A percentile compares a stretch with the other conserved stretches of the same genome.
Evolutionary conservation across 2,329 filamentous ascomycete genomes (phyloP).

Genomic region (Byssoonygena ceratinophila): DNA sequence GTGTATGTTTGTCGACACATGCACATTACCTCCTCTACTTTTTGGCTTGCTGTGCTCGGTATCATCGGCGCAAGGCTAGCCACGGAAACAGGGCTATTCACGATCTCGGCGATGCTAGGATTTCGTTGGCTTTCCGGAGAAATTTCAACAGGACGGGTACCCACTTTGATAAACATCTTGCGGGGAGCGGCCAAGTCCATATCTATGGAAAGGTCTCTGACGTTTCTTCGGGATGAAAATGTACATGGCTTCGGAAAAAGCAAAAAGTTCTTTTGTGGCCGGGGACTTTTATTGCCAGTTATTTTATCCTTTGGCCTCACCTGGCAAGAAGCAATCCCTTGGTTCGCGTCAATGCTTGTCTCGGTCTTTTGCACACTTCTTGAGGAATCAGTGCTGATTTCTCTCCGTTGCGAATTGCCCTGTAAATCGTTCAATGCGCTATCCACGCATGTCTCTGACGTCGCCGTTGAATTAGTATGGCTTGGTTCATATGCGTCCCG

Average conservation of each 20-base stretch:
- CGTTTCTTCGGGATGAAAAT: constrained; percentile 27
- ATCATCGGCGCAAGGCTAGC: constrained; percentile 21
- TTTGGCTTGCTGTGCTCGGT: constrained; percentile 23
- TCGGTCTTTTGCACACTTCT: background rate
- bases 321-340: background rate
- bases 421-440: background rate
- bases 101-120: constrained; percentile 34
- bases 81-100: constrained; percentile 32
- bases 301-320: background rate
- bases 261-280: background rate
- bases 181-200: constrained; percentile 29
- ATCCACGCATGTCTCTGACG: background rate
- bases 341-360: background rate
- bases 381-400: background rate
- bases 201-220: constrained; percentile 34
- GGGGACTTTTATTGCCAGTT: background rate
- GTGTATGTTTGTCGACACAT: constrained; percentile 32
- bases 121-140: constrained; percentile 19
- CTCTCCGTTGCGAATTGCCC: background rate
- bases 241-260: background rate
- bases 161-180: constrained; percentile 26
- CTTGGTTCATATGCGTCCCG: background rate
- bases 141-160: constrained; percentile 22
- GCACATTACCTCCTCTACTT: constrained; percentile 34
- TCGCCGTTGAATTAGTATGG: background rate